Evolutionary conservation across 164 flowering plant genomes (phyloP), one percentile per base, ranked within the genome.

Genomic region (Magnolia changhungtana): DNA sequence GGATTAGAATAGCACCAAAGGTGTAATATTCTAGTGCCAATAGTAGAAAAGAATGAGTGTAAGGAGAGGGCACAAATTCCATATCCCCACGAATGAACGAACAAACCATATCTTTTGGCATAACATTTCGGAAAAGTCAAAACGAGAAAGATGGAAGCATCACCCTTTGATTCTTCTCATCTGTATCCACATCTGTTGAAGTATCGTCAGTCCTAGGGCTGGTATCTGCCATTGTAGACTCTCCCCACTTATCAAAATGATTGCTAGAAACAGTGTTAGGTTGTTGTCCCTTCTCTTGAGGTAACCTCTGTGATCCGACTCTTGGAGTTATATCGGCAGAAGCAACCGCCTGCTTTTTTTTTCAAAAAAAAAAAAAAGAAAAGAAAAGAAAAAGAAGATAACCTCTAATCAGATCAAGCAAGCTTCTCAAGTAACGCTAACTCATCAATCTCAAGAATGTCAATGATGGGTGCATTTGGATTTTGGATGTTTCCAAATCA

Each of bases 151-250:
- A 72, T 51, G 18, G 31, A 69, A 67, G 67, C 76, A 59, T 78
- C 73, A 90, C 94, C 91, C 87, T 84, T 66, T 80, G 87, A 77
- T 85, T 84, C 81, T 82, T 92, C n/a, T 90, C 94, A 67, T 90
- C 94, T 37, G 90, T 88, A 67, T 92, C 97, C 50, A 78, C 92
- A 77, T 92, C 97, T 20, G 97, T 90, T 31, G 97, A 92, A 31
- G 90, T 86, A 84, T 92, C 97, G 84, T 92, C 97, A 29, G 97
- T 90, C 84, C 92, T 88, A 6, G 97, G 97, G 88, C 98, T 95
- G 63, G 81, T 87, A 87, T 90, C 97, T 50, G 95, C 95, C 98
- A 95, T 95, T 72, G 75, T 81, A 72, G 84, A 82, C 66, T 84
- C 88, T 77, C 77, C 87, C 84, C 83, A 85, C 71, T 82, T 86